These are phyloP conservation scores for Cystoisospora suis DNA, from an alignment of 169 alveolate genomes.

Conservation along the genomic window DNA sequence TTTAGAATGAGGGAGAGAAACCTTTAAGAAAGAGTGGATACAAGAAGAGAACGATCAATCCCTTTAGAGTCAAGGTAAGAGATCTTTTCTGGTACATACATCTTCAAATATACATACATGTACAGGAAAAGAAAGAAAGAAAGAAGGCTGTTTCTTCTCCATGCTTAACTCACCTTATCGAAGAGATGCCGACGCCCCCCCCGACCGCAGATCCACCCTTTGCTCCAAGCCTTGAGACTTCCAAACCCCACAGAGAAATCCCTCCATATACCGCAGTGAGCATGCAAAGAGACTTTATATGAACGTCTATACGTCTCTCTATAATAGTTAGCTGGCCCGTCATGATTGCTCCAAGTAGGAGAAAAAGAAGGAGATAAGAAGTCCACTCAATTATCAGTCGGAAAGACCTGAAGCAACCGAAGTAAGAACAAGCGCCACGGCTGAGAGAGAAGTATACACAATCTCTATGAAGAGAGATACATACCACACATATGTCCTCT, in stretches of 20 bases:
- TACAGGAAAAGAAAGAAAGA: too few species aligned
- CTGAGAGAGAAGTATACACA: background rate
- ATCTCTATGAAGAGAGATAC: background rate
- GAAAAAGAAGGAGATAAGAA: background rate
- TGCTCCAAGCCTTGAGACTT: too few species aligned
- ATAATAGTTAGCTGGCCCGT: background rate
- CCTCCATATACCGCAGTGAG: slow-evolving; percentile 4
- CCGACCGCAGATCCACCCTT: too few species aligned
- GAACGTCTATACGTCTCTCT: slow-evolving; percentile 17
- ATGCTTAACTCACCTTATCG: too few species aligned
- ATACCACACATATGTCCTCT: background rate
- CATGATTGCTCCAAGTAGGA: background rate
- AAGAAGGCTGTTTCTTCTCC: too few species aligned
- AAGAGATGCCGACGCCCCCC: too few species aligned
- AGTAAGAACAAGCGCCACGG: background rate
- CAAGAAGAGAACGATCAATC: too few species aligned
- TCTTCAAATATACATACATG: too few species aligned
- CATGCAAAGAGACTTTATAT: background rate
- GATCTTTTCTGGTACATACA: too few species aligned
- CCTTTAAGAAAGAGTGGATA: too few species aligned
- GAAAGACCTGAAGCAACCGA: background rate
- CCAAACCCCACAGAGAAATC: slow-evolving; percentile 25
- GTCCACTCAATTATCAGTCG: slow-evolving; percentile 2
- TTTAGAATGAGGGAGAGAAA: too few species aligned
- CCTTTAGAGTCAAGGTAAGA: too few species aligned